Evolutionary conservation across 108 stramenopile species (phyloP), one percentile per base, ranked within the genome.

Genomic region (Fragilariopsis cylindrus): DNA sequence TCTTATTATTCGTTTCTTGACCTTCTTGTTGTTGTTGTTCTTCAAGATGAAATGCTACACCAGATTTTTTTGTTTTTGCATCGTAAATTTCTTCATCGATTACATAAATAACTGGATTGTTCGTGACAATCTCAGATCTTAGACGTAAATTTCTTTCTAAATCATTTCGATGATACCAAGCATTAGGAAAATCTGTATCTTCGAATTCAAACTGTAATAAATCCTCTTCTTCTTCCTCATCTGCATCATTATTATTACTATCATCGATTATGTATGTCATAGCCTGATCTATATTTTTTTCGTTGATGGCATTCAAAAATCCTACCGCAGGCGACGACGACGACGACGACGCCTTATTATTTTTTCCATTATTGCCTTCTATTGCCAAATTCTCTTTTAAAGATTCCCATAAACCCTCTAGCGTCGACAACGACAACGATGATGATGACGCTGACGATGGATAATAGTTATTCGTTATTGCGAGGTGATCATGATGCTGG

Each of bases 11-110:
- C 1, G 2, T 45, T 47, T 7, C 48, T 12, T 48, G 11, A 15
- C 43, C 46, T 62, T 3, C 0, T 52, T 13, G 62, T 15, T 0
- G 50, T 48, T 13, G 18, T 11, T 4, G 5, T 21, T 30, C 49
- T 71, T 70, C 63, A 41, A 60, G 60, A 53, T 71, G 77, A 78
- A 72, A 78, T 56, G 6, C 42, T 5, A 78, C 48, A 9, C 77
- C 72, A 8, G 65, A 48, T 63, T 73, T 79, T 49, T 69, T 19
- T 13, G 53, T 2, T 3, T 4, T n/a, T 3, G 47, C 18, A 53
- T 73, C 73, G 41, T 53, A 49, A 52, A 65, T 65, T n/a, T 67
- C 73, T 30, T 79, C 69, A 16, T 79, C 78, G 11, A 73, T 39
- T 2, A 63, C 60, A 45, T 53, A 15, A 4, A 46, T 49, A 12